Evolutionary conservation across 2,329 filamentous ascomycete species (phyloP).

Genomic region (Lasiodiplodia citricola): DNA sequence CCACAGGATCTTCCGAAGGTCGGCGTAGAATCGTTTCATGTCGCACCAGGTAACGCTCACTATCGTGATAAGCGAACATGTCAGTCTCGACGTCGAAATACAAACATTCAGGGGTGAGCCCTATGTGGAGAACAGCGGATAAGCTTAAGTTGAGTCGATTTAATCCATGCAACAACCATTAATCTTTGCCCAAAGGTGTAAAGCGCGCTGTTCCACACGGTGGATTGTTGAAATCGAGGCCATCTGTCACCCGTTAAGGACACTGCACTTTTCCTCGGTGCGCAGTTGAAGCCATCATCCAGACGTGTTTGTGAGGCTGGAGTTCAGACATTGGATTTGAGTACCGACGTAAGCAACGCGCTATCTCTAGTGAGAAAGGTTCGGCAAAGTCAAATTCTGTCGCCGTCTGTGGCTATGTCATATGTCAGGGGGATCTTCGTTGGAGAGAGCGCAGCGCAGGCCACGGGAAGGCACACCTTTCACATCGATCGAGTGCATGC

Average conservation of each 20-base stretch:
- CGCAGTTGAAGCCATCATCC: no score
- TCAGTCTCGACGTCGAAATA: background rate
- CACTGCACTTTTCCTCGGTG: no score
- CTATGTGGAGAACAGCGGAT: background rate
- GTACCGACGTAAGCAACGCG: no score
- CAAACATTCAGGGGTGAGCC: background rate
- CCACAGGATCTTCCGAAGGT: background rate
- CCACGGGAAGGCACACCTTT: no score
- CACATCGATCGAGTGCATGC: background rate
- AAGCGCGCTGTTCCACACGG: no score
- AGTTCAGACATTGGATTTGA: no score
- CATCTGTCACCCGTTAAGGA: no score
- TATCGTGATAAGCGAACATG: background rate
- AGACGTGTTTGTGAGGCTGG: no score
- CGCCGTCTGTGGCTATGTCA: background rate
- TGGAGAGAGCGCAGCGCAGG: background rate
- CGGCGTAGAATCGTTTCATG: background rate
- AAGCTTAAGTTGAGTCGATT: background rate
- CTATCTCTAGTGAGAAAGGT: no score
- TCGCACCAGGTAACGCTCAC: background rate
- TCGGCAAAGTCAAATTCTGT: no score
- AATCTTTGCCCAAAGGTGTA: background rate
- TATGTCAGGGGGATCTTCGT: constrained; percentile 7
- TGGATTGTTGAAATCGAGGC: no score
- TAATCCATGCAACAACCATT: background rate